Evolutionary conservation across 495 filamentous ascomycete species (phyloP), one percentile per base, ranked within the genome.

Genomic region (Podospora didyma): DNA sequence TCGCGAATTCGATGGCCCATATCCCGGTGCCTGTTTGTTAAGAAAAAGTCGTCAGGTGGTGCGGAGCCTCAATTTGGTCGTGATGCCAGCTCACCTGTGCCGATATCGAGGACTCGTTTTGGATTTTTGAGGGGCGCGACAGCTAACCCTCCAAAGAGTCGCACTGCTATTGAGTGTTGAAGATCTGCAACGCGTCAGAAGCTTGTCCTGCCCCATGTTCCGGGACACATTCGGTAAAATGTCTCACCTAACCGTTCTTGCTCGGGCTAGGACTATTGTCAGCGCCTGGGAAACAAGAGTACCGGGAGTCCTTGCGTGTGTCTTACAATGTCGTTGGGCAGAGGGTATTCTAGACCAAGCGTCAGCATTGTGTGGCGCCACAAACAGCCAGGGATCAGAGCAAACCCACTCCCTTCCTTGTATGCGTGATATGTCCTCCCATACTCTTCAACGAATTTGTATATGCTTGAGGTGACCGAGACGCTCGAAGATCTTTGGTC

Each of bases 391-490:
- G 20, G 22, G 12, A 14, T 26, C 2, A 14, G 20, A 41, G 19
- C 5, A 12, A 52, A 53, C 26, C 51, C n/a, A 45, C 47, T 70
- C 35, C 69, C 73, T 46, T 73, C 70, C 61, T 75, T 73, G 57
- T 72, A 80, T 46, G 72, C 69, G 46, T 80, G 76, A 53, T 80
- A 80, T 14, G 74, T 72, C 42, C 79, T 71, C 16, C 77, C 79
- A 61, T 80, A 80, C 59, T 81, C 74, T 10, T 57, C 24, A 14
- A 49, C 26, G 19, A 49, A 34, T 5, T 14, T 4, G 20, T 31
- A 31, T 5, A 34, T 23, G 23, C 47, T 35, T 2, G 47, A 20
- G 2, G 47, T 49, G 10, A 22, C 46, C 20, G 46, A 47, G 20
- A 26, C 46, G 20, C 46, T 47, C 17, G 47, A 34, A 2, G 47